Evolutionary conservation across 495 filamentous ascomycete genomes (phyloP), one percentile per base, ranked within the genome.

Genomic region (Neurospora sp.): DNA sequence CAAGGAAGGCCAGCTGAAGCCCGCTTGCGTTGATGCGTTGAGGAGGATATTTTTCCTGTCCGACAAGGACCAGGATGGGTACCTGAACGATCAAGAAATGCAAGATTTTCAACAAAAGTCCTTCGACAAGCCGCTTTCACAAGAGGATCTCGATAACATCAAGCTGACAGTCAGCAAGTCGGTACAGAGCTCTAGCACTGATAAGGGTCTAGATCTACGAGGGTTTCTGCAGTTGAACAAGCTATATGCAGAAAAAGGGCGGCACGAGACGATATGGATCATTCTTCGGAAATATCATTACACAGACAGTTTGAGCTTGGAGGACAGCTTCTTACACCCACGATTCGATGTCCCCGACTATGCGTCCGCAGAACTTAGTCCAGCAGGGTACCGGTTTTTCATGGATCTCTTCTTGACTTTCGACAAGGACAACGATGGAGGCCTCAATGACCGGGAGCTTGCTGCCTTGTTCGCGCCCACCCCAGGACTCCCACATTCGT

Each of bases 201-300:
- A 91, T 5, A 88, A 87, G 69, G 96, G 96, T 0, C 91, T 99
- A 73, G 90, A 92, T 77, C 87, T 91, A 76, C 85, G 83, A 20
- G 94, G 94, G 7, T 99, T 99, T 75, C 85, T 99, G 37, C 87
- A 92, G 73, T 85, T 98, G 59, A 98, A 98, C 81, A 97, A 94
- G 83, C 89, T 97, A 72, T 99, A 97, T 78, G 95, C 94, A 3
- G 95, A 98, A 78, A 98, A 97, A 81, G 96, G 94, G 69, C 90
- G 96, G n/a, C 96, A 99, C 78, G 96, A 99, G 83, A 98, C 96
- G 0, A 92, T 98, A 38, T 99, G 96, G 96, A 92, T 94, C 39
- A 97, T 98, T 73, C 82, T 98, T 66, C 89, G 96, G n/a, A 93
- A 94, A 62, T 97, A 97, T 76, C 93, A 98, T 75, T 98, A 99